A percentile compares a stretch with the other conserved stretches of the same genome.
Conservation (phyloP, 495 filamentous ascomycete species). For the Tetracladium setigerum region DNA sequence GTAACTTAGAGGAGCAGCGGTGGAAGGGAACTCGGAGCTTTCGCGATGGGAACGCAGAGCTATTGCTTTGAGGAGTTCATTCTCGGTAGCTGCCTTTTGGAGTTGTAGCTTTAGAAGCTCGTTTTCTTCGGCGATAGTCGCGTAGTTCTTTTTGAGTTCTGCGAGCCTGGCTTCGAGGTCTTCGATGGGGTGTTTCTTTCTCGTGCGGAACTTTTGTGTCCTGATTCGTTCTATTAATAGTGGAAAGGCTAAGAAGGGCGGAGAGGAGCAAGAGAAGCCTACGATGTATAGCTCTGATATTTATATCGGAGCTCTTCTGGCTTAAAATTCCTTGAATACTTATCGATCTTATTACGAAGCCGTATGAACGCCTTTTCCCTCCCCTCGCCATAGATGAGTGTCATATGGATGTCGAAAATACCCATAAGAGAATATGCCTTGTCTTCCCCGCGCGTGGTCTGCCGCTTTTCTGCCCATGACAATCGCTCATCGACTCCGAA, state of each 20-base stretch:
- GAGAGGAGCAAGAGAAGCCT: no score
- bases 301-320: no score
- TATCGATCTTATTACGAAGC: slow-evolving; percentile 5
- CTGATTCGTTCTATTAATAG: no score
- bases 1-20: slow-evolving; percentile 65
- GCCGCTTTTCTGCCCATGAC: slow-evolving; percentile 2
- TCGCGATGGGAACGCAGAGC: slow-evolving; percentile 23
- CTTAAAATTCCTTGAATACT: no score
- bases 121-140: slow-evolving; percentile 59
- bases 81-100: slow-evolving; percentile 75
- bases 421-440: slow-evolving; percentile 8
- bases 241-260: no score
- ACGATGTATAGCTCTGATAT: no score
- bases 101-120: slow-evolving; percentile 77
- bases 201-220: no score
- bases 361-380: neutral
- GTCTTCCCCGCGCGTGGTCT: neutral
- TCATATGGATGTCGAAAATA: neutral
- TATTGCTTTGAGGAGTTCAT: slow-evolving; percentile 87
- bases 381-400: neutral
- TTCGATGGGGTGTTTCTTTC: neutral
- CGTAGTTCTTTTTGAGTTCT: slow-evolving; percentile 19
- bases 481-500: slow-evolving; percentile 5
- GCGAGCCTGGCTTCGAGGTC: no score
- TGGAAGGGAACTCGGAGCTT: slow-evolving; percentile 17